Evolutionary conservation across 257 asterid species (phyloP), one percentile per base, ranked within the genome.

Genomic region (Prunella vulgaris): DNA sequence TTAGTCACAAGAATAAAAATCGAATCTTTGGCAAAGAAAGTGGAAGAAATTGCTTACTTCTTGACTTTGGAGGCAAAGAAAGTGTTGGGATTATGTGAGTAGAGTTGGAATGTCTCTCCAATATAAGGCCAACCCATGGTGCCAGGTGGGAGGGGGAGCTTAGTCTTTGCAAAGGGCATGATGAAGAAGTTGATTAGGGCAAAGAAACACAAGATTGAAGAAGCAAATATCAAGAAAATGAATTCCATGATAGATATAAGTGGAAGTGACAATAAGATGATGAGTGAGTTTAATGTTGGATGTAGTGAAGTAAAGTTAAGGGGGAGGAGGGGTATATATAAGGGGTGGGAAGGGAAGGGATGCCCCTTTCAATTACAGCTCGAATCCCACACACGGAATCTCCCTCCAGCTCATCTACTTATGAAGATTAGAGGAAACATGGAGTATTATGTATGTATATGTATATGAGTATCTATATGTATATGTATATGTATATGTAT

Each of bases 101-200:
- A 89, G 37, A 89, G 87, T 49, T 84, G 92, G 71, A 89, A 85
- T 35, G 96, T 89, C 77, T 89, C 96, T 0, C 96, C 96, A 64
- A 89, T 78, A 61, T 89, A 89, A 65, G 89, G 95, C 92, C 92
- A 87, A 3, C 96, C 96, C 82, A 89, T 70, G 64, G 88, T 74
- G 42, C 96, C 96, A n/a, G 96, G 96, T 7, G 96, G 96, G 1
- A 89, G 92, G 5, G 88, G 88, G 49, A 86, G 44, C 62, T 80
- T 83, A 9, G 30, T 66, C 13, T 61, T 70, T 10, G 82, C 76
- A 3, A 53, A 81, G 30, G 85, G 30, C 63, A 70, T 30, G 68
- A 68, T 88, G 61, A 79, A 62, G 49, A 76, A 15, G 49, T 22
- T 51, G 49, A 60, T 70, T 14, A 79, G 46, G 53, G 78, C 40